These are phyloP conservation scores for Lepidium sativum DNA, from an alignment of 345 rosid species.

Conservation along the genomic window DNA sequence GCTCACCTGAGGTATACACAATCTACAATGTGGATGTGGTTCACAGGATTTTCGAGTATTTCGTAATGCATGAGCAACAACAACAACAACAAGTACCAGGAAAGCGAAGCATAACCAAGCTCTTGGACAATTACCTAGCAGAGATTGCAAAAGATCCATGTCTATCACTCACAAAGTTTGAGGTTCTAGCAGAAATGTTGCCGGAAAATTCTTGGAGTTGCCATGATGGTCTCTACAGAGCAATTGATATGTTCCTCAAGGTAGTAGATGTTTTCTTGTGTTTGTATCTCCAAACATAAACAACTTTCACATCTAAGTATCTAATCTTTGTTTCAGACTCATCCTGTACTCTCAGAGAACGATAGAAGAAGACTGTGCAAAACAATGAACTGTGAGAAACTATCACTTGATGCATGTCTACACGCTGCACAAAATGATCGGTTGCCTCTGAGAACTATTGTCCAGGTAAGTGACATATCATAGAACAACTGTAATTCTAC, in stretches of 20 bases:
- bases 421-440: conserved; percentile 96
- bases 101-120: conserved; percentile 57
- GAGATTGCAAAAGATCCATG: conserved; percentile 72
- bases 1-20: conserved; percentile 43
- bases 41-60: conserved; percentile 67
- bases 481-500: not conserved
- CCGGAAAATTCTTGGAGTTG: conserved; percentile 64
- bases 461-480: conserved; percentile 47
- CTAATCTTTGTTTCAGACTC: conserved; percentile 43
- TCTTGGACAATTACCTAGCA: conserved; percentile 67
- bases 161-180: conserved; percentile 68
- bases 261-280: conserved; percentile 26
- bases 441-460: conserved; percentile 67
- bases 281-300: not conserved
- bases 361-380: conserved; percentile 70
- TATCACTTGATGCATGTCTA: conserved; percentile 79
- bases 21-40: conserved; percentile 60
- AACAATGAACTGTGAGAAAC: conserved; percentile 61
- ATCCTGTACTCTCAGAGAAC: conserved; percentile 60
- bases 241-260: conserved; percentile 89
- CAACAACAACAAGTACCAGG: conserved; percentile 39
- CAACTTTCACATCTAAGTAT: not conserved
- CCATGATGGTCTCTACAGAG: conserved; percentile 84
- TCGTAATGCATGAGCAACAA: conserved; percentile 68
- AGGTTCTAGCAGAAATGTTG: conserved; percentile 64